Evolutionary conservation across 164 flowering plant genomes (phyloP).

Genomic region (Tinospora cordifolia): DNA sequence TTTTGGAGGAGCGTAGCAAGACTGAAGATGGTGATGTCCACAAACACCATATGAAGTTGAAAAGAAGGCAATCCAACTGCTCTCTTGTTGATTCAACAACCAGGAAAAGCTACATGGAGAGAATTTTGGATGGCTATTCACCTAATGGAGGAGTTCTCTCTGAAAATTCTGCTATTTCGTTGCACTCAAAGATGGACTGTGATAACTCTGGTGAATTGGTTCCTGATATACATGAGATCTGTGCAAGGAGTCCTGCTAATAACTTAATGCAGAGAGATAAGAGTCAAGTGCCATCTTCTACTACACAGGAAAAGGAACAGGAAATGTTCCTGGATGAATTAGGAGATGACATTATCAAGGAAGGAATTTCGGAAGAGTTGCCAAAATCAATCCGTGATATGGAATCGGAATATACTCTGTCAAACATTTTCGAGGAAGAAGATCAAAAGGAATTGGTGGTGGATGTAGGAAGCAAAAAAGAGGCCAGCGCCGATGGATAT

Average conservation of each 20-base stretch:
- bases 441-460: slow-evolving; percentile 33
- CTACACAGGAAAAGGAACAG: slow-evolving; percentile 18
- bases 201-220: slow-evolving; percentile 34
- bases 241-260: slow-evolving; percentile 30
- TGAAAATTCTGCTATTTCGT: slow-evolving; percentile 31
- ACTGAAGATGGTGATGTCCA: slow-evolving; percentile 36
- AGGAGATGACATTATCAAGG: slow-evolving; percentile 16
- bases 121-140: slow-evolving; percentile 40
- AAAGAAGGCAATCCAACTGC: slow-evolving; percentile 51
- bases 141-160: slow-evolving; percentile 34
- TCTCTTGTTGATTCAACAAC: slow-evolving; percentile 37
- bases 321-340: slow-evolving; percentile 23
- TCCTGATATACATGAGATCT: slow-evolving; percentile 42
- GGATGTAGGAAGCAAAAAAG: slow-evolving; percentile 29
- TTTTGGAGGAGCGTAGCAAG: slow-evolving; percentile 58
- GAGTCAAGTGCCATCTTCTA: slow-evolving; percentile 29
- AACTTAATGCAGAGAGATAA: slow-evolving; percentile 23
- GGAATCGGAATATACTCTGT: slow-evolving; percentile 23
- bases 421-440: slow-evolving; percentile 16
- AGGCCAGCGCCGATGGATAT: slow-evolving; percentile 28
- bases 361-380: slow-evolving; percentile 16
- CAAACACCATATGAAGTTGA: slow-evolving; percentile 58
- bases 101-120: slow-evolving; percentile 78
- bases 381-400: slow-evolving; percentile 20
- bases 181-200: slow-evolving; percentile 24